These are phyloP conservation scores for Pyrenophora graminea DNA, from an alignment of 2,329 filamentous ascomycete species.

Conservation along the genomic window DNA sequence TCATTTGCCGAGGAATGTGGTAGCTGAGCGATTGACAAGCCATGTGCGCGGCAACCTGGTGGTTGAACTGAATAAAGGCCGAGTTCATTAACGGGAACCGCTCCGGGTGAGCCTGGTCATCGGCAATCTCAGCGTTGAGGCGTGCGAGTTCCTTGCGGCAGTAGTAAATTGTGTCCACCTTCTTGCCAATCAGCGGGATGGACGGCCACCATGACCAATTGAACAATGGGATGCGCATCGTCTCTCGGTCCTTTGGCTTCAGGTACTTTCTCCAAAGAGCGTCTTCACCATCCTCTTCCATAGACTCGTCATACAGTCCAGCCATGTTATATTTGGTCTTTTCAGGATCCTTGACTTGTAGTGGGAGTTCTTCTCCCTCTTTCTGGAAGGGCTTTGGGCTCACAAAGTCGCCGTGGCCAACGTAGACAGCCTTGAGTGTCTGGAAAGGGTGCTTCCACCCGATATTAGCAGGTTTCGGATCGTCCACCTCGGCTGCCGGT, in stretches of 20 bases:
- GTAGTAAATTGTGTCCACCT: conserved; percentile 94
- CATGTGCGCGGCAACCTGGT: conserved; percentile 97
- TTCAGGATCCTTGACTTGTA: conserved; percentile 31
- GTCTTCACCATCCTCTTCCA: conserved; percentile 38
- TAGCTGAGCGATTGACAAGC: conserved; percentile 91
- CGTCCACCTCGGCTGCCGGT: conserved; percentile 22
- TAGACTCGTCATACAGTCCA: conserved; percentile 38
- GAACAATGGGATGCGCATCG: conserved; percentile 70
- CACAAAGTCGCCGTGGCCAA: conserved; percentile 39
- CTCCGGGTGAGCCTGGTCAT: conserved; percentile 83
- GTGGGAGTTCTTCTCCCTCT: conserved; percentile 46
- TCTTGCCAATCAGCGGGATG: conserved; percentile 79
- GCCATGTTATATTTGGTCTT: conserved; percentile 38
- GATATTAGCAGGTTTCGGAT: conserved; percentile 22
- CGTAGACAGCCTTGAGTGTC: conserved; percentile 30
- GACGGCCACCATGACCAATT: conserved; percentile 70
- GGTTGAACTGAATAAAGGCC: conserved; percentile 97
- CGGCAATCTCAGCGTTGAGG: conserved; percentile 88
- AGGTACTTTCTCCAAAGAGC: conserved; percentile 82
- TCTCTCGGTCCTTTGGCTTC: conserved; percentile 79
- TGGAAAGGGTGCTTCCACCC: conserved; percentile 26
- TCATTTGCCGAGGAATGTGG: conserved; percentile 91
- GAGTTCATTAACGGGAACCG: conserved; percentile 92
- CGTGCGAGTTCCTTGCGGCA: conserved; percentile 84
- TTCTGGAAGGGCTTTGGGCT: conserved; percentile 51